Conservation (phyloP, 495 filamentous ascomycete species). For the Cenococcum geophilum region DNA sequence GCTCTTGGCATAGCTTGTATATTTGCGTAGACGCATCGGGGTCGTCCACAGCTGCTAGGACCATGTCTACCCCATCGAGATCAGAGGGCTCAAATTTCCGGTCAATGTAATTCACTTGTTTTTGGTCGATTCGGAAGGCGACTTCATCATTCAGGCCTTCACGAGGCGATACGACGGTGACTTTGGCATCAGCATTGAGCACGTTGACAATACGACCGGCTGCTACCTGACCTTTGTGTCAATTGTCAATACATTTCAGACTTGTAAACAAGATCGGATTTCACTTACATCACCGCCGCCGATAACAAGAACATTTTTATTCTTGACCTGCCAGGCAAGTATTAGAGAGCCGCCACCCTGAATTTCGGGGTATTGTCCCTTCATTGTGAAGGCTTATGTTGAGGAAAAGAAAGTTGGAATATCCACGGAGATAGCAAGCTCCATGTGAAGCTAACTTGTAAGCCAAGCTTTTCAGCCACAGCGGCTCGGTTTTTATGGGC, state of each 20-base stretch:
- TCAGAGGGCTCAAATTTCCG: constrained; percentile 76
- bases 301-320: constrained; percentile 77
- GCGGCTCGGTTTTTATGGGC: background rate
- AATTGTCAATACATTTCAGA: constrained; percentile 27
- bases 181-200: constrained; percentile 88
- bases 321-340: constrained; percentile 85
- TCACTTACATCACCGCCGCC: constrained; percentile 80
- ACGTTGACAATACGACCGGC: constrained; percentile 87
- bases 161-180: constrained; percentile 77
- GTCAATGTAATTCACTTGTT: constrained; percentile 70
- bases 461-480: background rate
- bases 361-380: constrained; percentile 52
- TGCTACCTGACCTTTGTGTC: constrained; percentile 61
- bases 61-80: constrained; percentile 75
- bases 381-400: constrained; percentile 19
- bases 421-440: constrained; percentile 20
- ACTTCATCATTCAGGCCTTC: constrained; percentile 83
- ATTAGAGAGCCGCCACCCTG: constrained; percentile 89
- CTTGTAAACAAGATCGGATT: background rate
- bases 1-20: constrained; percentile 85
- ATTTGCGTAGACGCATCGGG: constrained; percentile 77
- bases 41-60: constrained; percentile 88
- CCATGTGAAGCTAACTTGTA: background rate
- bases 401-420: constrained; percentile 6
- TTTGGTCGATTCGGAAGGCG: constrained; percentile 63